Conservation (phyloP, 1,284 basidiomycete species). For the Ganoderma meredithae region DNA sequence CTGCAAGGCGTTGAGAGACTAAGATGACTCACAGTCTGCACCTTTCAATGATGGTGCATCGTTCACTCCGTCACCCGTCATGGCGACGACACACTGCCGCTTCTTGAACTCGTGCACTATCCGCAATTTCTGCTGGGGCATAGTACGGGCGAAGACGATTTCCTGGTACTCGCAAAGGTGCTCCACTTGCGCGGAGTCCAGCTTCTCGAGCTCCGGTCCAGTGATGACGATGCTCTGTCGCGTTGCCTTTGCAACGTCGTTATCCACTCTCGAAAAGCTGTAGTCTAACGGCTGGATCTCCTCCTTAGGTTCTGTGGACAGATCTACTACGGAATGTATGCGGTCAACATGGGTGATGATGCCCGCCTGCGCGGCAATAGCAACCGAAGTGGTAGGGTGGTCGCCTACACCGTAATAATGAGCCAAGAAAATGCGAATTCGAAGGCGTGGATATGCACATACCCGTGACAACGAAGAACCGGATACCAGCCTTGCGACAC, state of each 20-base stretch:
- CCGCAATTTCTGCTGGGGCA: constrained; percentile 75
- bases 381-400: constrained; percentile 56
- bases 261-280: constrained; percentile 20
- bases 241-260: constrained; percentile 21
- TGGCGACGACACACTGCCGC: constrained; percentile 56
- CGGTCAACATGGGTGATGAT: constrained; percentile 56
- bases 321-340: constrained; percentile 51
- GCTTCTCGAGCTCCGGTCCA: constrained; percentile 55
- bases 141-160: constrained; percentile 76
- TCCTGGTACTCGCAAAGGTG: constrained; percentile 60
- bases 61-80: constrained; percentile 73
- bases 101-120: constrained; percentile 69
- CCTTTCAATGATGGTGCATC: constrained; percentile 68
- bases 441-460: constrained; percentile 36
- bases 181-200: constrained; percentile 55
- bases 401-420: constrained; percentile 48
- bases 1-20: not conserved
- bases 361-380: constrained; percentile 65
- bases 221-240: constrained; percentile 54
- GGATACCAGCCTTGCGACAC: constrained; percentile 63
- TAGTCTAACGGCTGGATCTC: not conserved
- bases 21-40: constrained; percentile 45
- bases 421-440: constrained; percentile 5
- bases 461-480: constrained; percentile 77
- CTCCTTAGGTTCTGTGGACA: constrained; percentile 37